Evolutionary conservation across 2,329 filamentous ascomycete genomes (phyloP).

Genomic region (Plenodomus biglobosus): DNA sequence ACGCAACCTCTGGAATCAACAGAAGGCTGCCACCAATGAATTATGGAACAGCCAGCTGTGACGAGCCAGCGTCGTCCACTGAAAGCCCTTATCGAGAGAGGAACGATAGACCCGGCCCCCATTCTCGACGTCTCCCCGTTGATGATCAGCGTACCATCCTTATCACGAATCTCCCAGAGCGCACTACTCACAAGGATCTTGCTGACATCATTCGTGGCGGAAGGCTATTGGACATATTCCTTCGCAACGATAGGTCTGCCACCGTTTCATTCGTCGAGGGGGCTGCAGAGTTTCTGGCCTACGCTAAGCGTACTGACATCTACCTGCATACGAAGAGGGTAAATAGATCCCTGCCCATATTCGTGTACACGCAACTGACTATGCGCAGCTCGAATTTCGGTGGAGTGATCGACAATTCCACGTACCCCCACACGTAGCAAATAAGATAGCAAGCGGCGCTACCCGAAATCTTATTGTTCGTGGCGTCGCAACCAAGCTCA

Average conservation of each 20-base stretch:
- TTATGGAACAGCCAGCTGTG: constrained; percentile 21
- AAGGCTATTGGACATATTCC: constrained; percentile 66
- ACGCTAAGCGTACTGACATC: constrained; percentile 66
- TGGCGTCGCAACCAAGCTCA: constrained; percentile 58
- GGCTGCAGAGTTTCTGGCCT: constrained; percentile 61
- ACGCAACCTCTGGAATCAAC: constrained; percentile 6
- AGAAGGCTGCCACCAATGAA: constrained; percentile 10
- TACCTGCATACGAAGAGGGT: constrained; percentile 70
- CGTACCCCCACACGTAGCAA: constrained; percentile 62
- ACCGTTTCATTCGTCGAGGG: constrained; percentile 71
- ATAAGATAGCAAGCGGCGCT: constrained; percentile 66
- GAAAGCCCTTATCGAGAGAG: constrained; percentile 5
- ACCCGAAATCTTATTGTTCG: constrained; percentile 74
- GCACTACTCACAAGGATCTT: constrained; percentile 66
- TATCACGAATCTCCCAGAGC: constrained; percentile 63
- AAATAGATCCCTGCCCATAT: constrained; percentile 31
- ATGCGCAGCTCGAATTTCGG: constrained; percentile 58
- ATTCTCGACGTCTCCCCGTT: constrained; percentile 17
- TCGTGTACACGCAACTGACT: constrained; percentile 2
- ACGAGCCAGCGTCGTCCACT: constrained; percentile 17
- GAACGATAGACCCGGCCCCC: no score
- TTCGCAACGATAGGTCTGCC: constrained; percentile 63
- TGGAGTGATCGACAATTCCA: constrained; percentile 74
- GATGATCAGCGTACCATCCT: constrained; percentile 59
- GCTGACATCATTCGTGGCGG: constrained; percentile 68